Evolutionary conservation across 2,329 filamentous ascomycete genomes (phyloP).

Genomic region (Penicillium capsulatum): DNA sequence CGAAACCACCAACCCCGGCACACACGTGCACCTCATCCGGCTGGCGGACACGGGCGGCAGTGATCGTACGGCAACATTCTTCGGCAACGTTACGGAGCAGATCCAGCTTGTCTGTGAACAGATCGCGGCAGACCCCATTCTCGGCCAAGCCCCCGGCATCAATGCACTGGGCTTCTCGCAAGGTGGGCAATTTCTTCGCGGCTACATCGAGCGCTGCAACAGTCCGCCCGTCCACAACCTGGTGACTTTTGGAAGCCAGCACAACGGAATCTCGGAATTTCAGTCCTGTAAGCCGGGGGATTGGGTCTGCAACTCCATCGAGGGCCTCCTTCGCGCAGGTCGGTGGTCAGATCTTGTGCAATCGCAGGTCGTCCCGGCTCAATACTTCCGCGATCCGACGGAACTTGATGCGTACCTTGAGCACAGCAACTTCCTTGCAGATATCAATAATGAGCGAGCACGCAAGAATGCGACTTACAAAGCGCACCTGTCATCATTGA

Average conservation of each 20-base stretch:
- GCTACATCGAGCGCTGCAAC: conserved; percentile 84
- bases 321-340: conserved; percentile 71
- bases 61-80: conserved; percentile 81
- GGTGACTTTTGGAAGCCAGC: conserved; percentile 84
- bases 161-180: conserved; percentile 95
- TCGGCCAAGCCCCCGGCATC: conserved; percentile 74
- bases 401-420: conserved; percentile 71
- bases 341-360: conserved; percentile 80
- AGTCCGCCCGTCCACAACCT: conserved; percentile 68
- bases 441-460: conserved; percentile 88
- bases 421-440: conserved; percentile 81
- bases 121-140: conserved; percentile 69
- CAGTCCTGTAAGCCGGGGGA: conserved; percentile 66
- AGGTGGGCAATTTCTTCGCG: conserved; percentile 92
- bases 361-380: conserved; percentile 76
- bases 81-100: conserved; percentile 82
- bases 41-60: conserved; percentile 61
- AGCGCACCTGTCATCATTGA: conserved; percentile 62
- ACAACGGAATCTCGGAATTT: conserved; percentile 87
- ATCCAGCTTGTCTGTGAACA: conserved; percentile 71
- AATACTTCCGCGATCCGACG: conserved; percentile 78
- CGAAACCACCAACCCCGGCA: conserved; percentile 70
- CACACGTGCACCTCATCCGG: conserved; percentile 74
- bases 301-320: conserved; percentile 74
- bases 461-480: conserved; percentile 72